Conservation (phyloP, 768 basidiomycete genomes). For the Boletus rubescentipes region DNA sequence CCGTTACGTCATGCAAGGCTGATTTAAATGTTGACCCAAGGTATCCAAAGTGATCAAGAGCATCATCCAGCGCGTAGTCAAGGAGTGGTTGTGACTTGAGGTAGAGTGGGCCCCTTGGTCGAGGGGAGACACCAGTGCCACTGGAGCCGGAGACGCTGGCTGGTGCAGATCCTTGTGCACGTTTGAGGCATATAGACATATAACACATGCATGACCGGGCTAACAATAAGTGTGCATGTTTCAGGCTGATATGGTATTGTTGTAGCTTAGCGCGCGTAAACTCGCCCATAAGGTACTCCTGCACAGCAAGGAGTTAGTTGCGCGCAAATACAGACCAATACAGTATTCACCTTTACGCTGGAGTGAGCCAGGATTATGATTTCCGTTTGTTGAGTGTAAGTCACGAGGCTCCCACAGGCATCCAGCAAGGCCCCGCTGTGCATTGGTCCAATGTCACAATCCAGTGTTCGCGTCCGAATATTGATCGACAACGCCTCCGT, state of each 20-base stretch:
- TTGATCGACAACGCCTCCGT: constrained; percentile 3
- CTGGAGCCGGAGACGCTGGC: neutral
- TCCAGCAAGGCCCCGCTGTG: constrained; percentile 3
- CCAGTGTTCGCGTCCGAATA: neutral
- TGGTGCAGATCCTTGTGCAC: neutral
- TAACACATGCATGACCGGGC: constrained; percentile 4
- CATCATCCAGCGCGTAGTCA: neutral
- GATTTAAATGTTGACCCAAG: neutral
- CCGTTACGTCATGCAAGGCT: neutral
- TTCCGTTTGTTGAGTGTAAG: neutral
- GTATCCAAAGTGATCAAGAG: neutral
- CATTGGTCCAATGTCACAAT: neutral
- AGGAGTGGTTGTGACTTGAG: neutral
- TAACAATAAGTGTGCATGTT: neutral
- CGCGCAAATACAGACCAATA: neutral
- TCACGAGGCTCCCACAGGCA: constrained; percentile 8
- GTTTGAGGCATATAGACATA: neutral
- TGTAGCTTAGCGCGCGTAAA: neutral
- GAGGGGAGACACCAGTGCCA: neutral
- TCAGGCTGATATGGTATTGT: neutral
- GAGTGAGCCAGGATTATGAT: constrained; percentile 2
- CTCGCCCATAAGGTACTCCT: constrained; percentile 1
- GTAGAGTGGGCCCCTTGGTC: neutral
- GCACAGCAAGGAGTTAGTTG: neutral
- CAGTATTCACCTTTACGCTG: neutral